Base-by-base conservation (phyloP, 352 stramenopile species). In the Globisporangium megalacanthum region DNA sequence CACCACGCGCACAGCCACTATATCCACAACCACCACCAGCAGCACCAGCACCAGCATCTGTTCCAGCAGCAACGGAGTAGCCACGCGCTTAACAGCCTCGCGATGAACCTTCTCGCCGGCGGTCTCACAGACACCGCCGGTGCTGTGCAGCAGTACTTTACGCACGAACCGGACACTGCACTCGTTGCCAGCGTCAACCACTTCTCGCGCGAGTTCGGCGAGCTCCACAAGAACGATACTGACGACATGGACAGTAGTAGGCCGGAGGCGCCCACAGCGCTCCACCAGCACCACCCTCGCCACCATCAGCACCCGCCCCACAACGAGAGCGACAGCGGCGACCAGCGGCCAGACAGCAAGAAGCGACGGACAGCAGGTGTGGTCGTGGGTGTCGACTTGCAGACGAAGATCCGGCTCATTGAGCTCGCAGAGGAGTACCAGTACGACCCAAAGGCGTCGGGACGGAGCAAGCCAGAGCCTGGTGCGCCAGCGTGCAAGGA, bases 371-470 rank as follows among this genome's bases (percentile, higher is more conserved):
- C 61, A 17, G 57, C 63, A 15, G 77, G 77, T 6, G 67, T 73
- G 3, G 89, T 86, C 61, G 77, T 79, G 35, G 89, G 82, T 31
- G 86, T 89, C 51, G 82, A 92, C 52, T 61, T 92, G 39, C 79
- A 92, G 73, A 92, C 82, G 54, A 92, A 92, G 69, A 92, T 92
- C 66, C 77, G 79, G 14, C 73, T 92, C 37, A 92, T 92, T 56
- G 82, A 92, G 61, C 66, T 92, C 50, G 82, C 82, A 0, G 82
- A 92, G 58, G 77, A 88, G 61, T 89, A 89, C 62, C 77, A 89
- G 54, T 92, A 89, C 60, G 79, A 92, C 59, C 79, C 79, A 6
- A 88, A 86, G 54, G 72, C 63, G 54, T 66, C 71, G 2, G 68
- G 53, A 17, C 71, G 72, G 25, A 68, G 54, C 35, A 79, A 78